A percentile compares a stretch with the other conserved stretches of the same genome.
These are phyloP conservation scores for Hortiboletus campestris DNA, from an alignment of 768 basidiomycete genomes.

Conservation along the genomic window DNA sequence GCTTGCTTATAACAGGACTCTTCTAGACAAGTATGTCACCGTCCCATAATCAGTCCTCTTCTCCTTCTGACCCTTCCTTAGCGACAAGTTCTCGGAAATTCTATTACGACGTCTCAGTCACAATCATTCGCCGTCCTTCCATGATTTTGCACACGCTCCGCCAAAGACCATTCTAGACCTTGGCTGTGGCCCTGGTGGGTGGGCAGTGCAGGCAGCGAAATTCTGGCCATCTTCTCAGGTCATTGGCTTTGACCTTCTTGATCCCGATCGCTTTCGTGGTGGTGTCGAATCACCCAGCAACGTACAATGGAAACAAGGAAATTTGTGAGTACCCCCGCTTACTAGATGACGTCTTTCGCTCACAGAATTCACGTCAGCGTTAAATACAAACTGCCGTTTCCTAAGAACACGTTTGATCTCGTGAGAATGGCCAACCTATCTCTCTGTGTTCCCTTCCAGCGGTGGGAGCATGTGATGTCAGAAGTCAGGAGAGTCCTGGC, in stretches of 20 bases:
- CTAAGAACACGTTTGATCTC: constrained; percentile 61
- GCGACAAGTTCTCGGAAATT: constrained; percentile 57
- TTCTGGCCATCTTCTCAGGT: constrained; percentile 61
- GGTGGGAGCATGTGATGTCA: constrained; percentile 57
- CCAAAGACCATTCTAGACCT: constrained; percentile 65
- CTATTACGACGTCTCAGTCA: constrained; percentile 56
- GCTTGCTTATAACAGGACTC: constrained; percentile 59
- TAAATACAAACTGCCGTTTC: constrained; percentile 58
- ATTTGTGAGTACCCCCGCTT: constrained; percentile 54
- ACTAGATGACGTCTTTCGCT: background rate
- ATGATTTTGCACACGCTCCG: constrained; percentile 44
- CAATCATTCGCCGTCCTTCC: constrained; percentile 59
- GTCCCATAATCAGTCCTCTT: constrained; percentile 1
- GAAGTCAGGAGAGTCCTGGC: constrained; percentile 65
- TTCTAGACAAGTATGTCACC: constrained; percentile 55
- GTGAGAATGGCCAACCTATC: constrained; percentile 71
- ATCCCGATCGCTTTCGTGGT: constrained; percentile 33
- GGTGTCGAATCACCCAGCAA: constrained; percentile 36
- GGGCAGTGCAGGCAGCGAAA: constrained; percentile 61
- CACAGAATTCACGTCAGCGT: constrained; percentile 38
- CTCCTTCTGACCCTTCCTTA: constrained; percentile 28
- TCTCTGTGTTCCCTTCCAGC: constrained; percentile 56
- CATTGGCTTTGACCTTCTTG: constrained; percentile 65
- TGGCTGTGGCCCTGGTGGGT: constrained; percentile 72
- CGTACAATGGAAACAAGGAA: constrained; percentile 55